Base-by-base conservation (phyloP, 495 filamentous ascomycete species). In the Daldinia concentrica region DNA sequence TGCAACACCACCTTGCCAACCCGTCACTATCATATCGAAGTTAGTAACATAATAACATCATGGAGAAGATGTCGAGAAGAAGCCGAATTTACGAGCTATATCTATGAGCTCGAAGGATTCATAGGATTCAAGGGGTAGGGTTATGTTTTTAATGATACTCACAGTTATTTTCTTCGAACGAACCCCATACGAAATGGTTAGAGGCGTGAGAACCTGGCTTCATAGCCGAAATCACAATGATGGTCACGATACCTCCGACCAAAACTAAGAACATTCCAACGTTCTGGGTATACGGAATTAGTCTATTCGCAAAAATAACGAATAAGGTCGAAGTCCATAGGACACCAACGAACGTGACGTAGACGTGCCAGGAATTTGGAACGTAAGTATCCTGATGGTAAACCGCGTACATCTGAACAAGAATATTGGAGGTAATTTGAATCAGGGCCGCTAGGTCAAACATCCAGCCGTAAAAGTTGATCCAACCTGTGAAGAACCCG, bases 401-500 rank as follows among this genome's bases (percentile, higher is more conserved):
- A 11, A 91, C 76, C 11, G 86, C 86, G 75, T 94, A 96, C 86
- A 95, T 89, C 43, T 88, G 80, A 61, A 92, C 86, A 6, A 85
- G 79, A 67, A 92, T 88, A 66, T 92, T 91, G 24, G 86, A 87
- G 9, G 90, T 84, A 62, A 94, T 93, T 43, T 86, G 81, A 2
- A 85, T 81, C 66, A 93, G 89, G 1, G 91, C 90, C 12, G 92
- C 89, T 4, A 88, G 80, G 63, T 86, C 73, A 80, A 91, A 86
- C 68, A 91, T 76, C 74, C 74, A 77, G n/a, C 89, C 93, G 61
- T 92, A 86, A 74, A 89, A 90, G 74, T 96, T 96, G 82, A 91
- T 88, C 79, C 86, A 92, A 7, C 93, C 93, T 0, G 92, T 89
- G 69, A 93, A 95, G 79, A 89, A 96, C 27, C 93, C 92, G 50